Conservation (phyloP, 768 basidiomycete genomes). For the Leccinum imitatum region DNA sequence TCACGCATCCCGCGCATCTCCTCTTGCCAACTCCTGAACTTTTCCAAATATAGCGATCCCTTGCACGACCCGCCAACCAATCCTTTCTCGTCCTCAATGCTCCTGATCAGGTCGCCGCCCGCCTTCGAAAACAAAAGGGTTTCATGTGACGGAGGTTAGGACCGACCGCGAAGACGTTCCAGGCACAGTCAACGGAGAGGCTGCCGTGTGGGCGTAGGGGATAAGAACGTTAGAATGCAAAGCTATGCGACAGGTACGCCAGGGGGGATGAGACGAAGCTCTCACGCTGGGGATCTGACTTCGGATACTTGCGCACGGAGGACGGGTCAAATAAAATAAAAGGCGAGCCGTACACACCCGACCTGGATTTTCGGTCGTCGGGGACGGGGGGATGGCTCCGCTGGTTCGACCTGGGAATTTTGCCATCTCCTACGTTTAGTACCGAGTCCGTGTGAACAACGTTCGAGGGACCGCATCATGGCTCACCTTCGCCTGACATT, state of each 20-base stretch:
- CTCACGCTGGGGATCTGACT: constrained; percentile 43
- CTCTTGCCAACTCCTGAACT: constrained; percentile 43
- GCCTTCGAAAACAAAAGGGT: constrained; percentile 46
- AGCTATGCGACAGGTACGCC: neutral
- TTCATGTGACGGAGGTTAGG: constrained; percentile 38
- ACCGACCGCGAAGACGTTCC: constrained; percentile 20
- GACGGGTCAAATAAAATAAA: neutral
- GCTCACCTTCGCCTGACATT: constrained; percentile 30
- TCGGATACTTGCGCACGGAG: constrained; percentile 39
- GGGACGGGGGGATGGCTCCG: constrained; percentile 4
- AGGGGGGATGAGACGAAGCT: neutral
- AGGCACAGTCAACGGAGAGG: constrained; percentile 20
- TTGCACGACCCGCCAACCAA: constrained; percentile 35
- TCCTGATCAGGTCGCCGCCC: constrained; percentile 42
- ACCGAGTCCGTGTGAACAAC: neutral
- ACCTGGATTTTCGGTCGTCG: constrained; percentile 45
- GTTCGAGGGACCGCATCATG: neutral
- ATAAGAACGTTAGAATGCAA: neutral
- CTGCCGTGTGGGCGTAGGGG: constrained; percentile 14
- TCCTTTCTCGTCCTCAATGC: constrained; percentile 44
- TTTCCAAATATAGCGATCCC: constrained; percentile 37
- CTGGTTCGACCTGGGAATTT: constrained; percentile 32
- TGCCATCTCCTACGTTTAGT: neutral
- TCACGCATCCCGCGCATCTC: constrained; percentile 36
- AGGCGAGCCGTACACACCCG: constrained; percentile 29